Base-by-base conservation (phyloP, 768 basidiomycete species). In the Lactifluus pinguis region DNA sequence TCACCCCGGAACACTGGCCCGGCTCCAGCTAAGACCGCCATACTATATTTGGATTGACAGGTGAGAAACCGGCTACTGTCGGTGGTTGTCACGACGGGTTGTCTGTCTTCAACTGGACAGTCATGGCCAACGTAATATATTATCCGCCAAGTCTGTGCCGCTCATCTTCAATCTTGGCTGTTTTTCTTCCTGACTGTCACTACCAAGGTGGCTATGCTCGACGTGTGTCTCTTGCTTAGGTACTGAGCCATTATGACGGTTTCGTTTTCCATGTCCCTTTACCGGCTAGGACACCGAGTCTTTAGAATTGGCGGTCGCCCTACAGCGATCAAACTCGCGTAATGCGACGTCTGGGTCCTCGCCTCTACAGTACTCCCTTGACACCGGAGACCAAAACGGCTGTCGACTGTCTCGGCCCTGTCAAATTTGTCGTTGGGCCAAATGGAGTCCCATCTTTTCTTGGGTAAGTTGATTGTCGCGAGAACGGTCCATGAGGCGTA, bases 301-400 rank as follows among this genome's bases (percentile, higher is more conserved):
- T 66, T 91, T 15, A 89, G 90, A 4, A 74, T 93, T 32, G 93
- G 93, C 1, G 91, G 92, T 19, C 77, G 93, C 49, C 85, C 89
- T 7, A 95, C 92, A 0, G 93, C 91, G 0, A 76, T 95, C 66
- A 82, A 79, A 71, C 76, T 94, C 25, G 72, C 73, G 42, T 78
- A 80, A 53, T 84, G 86, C 41, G 84, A 81, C 13, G 83, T 94
- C 30, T 94, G 89, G 83, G 77, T 93, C 13, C 75, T 92, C n/a
- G 91, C 89, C 0, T 92, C 89, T 1, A n/a, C n/a, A n/a, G n/a
- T n/a, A 86, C 86, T 8, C 86, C 88, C 0, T 73, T 90, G 55
- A 80, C 82, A 41, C 73, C 75, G 3, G 82, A 83, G 30, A 92
- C 89, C 3, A 85, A 85, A 68, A 60, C 72, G 4, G 84, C 80